Base-by-base conservation (phyloP, 1,139 yeast genomes). In the Suhomyces terraborum region DNA sequence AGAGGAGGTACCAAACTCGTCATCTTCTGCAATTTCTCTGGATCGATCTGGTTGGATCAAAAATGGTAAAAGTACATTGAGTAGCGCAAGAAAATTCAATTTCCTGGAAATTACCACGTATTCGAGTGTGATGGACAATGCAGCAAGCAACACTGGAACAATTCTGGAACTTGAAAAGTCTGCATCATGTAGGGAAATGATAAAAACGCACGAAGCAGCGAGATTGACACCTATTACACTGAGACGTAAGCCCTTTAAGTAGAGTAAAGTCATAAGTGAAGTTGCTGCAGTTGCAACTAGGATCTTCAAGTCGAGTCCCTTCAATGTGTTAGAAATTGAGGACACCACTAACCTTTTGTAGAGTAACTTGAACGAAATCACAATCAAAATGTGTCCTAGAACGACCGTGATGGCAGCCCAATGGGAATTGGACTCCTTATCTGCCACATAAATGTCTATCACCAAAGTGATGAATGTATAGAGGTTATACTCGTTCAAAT, bases 161-260 rank as follows among this genome's bases (percentile, higher is more conserved):
- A 52, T 33, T 21, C 40, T 43, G 4, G 59, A 51, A 4, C 46
- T 38, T 27, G 52, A 49, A 42, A 62, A 46, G 31, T 54, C 50
- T 17, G 59, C 50, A 25, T 60, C 61, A 23, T 58, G 64, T 4
- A 60, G 47, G 2, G 68, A 57, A 3, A 64, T 48, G 10, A 64
- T 44, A 28, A 60, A 52, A 3, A 63, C 58, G 10, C 50, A 35
- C 10, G 61, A 47, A 8, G 64, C 55, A 6, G 62, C 61, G 4
- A 54, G 18, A 42, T 54, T 56, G 6, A 63, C 65, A 0, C 59
- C 59, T 12, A 62, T 34, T 50, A 62, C 57, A 33, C 56, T 52
- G 34, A 52, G 44, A 31, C 53, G 55, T 19, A 52, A 33, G 8
- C 48, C 38, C 9, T 37, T 20, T 7, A 37, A 22, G 38, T 27